These are phyloP conservation scores for Beta macrorhiza DNA, from an alignment of 179 eudicot species.

Conservation along the genomic window DNA sequence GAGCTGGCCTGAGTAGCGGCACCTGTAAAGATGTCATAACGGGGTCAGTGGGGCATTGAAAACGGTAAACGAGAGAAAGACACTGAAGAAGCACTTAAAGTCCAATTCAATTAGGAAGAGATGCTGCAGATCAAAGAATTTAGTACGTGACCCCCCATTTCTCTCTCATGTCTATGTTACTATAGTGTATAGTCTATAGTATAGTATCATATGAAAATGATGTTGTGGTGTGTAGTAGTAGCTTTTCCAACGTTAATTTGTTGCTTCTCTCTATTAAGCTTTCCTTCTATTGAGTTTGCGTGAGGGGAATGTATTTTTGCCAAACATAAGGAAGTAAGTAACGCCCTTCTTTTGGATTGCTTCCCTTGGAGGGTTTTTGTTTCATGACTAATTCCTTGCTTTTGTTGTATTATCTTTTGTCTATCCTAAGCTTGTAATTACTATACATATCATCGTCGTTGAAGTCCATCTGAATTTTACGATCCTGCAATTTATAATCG, in stretches of 20 bases:
- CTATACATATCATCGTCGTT: no score
- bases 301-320: constrained; percentile 17
- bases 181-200: background rate
- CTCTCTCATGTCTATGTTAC: background rate
- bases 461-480: no score
- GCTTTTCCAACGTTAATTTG: background rate
- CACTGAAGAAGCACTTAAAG: background rate
- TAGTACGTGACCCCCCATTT: constrained; percentile 1
- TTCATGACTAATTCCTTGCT: background rate
- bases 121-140: background rate
- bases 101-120: background rate
- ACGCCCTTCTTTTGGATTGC: constrained; percentile 7
- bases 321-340: background rate
- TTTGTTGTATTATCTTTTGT: background rate
- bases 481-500: no score
- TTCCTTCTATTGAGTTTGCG: constrained; percentile 1
- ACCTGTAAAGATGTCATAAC: constrained; percentile 28
- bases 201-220: background rate
- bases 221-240: background rate
- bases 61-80: constrained; percentile 17
- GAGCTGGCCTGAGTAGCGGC: constrained; percentile 13
- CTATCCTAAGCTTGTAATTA: no score
- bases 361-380: constrained; percentile 6
- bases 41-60: constrained; percentile 32
- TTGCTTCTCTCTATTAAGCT: background rate